These are phyloP conservation scores for Cystobasidiaceae sp. DNA, from an alignment of 1,284 basidiomycete species.

Conservation along the genomic window DNA sequence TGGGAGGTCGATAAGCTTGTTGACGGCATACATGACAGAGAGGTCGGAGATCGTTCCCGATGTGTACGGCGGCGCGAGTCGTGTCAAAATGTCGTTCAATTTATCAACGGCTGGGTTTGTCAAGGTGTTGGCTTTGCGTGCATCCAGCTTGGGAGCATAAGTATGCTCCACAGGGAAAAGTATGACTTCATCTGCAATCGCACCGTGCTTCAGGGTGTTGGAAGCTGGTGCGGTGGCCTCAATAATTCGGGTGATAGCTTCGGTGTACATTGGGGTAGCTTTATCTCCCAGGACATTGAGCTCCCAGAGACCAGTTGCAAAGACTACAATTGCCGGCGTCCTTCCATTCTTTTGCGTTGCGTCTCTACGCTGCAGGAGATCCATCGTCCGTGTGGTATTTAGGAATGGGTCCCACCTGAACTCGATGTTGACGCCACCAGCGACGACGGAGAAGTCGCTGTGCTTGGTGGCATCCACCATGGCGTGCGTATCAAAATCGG, in stretches of 20 bases:
- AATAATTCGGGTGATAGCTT: conserved; percentile 62
- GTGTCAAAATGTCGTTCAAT: conserved; percentile 74
- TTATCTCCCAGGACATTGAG: conserved; percentile 64
- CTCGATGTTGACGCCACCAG: conserved; percentile 50
- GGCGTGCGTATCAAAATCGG: conserved; percentile 49
- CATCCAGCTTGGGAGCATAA: conserved; percentile 57
- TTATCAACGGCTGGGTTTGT: conserved; percentile 70
- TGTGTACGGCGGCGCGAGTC: conserved; percentile 46
- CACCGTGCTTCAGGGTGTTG: conserved; percentile 24
- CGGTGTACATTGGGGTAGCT: conserved; percentile 72
- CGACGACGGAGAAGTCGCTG: conserved; percentile 43
- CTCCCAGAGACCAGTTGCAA: conserved; percentile 83
- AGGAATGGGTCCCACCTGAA: conserved; percentile 54
- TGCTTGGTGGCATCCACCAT: not conserved
- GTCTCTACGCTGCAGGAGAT: conserved; percentile 35
- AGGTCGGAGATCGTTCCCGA: conserved; percentile 49
- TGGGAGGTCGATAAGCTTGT: conserved; percentile 59
- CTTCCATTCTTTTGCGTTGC: not conserved
- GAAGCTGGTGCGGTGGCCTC: conserved; percentile 49
- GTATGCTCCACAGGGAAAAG: conserved; percentile 71
- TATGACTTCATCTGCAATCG: conserved; percentile 63
- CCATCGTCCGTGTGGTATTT: conserved; percentile 54
- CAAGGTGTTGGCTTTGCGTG: conserved; percentile 62
- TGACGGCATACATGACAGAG: conserved; percentile 67
- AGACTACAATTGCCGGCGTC: conserved; percentile 63